phyloP scores from a whole-genome alignment of 495 filamentous ascomycete genomes.

The Chaetomium cochliodes region DNA sequence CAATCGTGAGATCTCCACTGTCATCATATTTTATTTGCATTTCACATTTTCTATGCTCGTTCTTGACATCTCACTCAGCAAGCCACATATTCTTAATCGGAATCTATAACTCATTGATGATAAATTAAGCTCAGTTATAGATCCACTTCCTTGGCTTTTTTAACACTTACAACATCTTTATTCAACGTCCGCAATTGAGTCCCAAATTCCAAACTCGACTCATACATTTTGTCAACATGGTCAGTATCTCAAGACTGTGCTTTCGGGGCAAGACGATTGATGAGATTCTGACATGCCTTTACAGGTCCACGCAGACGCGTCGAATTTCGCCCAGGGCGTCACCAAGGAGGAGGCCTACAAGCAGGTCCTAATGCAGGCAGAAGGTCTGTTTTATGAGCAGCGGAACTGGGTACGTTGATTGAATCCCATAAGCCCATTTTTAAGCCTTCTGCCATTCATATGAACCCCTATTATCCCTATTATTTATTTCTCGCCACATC shows the following conservation, averaged over 20 bases:
- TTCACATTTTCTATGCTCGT: not conserved
- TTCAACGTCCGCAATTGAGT: not conserved
- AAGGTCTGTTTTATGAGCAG: conserved; percentile 71
- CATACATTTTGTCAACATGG: not conserved
- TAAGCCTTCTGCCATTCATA: not conserved
- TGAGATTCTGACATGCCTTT: not conserved
- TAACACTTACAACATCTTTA: not conserved
- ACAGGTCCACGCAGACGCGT: conserved; percentile 85
- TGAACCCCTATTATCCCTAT: not conserved
- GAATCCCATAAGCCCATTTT: not conserved
- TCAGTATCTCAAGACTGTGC: not conserved
- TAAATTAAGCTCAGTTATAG: too few species aligned
- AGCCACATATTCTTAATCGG: too few species aligned
- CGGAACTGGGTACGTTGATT: conserved; percentile 73
- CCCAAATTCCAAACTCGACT: not conserved
- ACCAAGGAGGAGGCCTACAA: conserved; percentile 75
- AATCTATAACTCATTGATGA: too few species aligned
- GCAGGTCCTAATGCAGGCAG: conserved; percentile 69
- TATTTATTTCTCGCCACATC: too few species aligned
- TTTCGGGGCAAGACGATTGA: not conserved
- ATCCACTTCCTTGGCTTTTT: too few species aligned
- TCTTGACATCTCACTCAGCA: not conserved
- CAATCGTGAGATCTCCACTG: conserved; percentile 8
- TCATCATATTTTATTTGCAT: not conserved
- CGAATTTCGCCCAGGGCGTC: conserved; percentile 63